These are phyloP conservation scores for Ophiocordyceps camponoti-leonardi DNA, from an alignment of 2,329 filamentous ascomycete species.

Conservation along the genomic window DNA sequence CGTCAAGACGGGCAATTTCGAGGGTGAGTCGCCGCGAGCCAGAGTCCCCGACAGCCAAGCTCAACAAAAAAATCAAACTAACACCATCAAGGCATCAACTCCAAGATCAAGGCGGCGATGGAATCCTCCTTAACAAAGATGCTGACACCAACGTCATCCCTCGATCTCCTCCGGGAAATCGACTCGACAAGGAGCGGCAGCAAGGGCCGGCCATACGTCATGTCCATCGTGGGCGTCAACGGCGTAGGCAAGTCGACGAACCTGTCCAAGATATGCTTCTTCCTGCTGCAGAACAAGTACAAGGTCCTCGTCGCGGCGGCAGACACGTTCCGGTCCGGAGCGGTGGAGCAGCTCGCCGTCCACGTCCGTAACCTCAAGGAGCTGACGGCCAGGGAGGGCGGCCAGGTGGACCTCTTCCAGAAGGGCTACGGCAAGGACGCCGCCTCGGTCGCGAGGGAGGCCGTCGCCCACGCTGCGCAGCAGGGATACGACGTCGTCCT, in stretches of 20 bases:
- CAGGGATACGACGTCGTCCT: constrained; percentile 81
- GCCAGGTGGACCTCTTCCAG: constrained; percentile 79
- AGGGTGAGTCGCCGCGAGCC: constrained; percentile 30
- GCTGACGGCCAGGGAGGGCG: constrained; percentile 67
- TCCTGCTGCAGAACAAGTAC: constrained; percentile 93
- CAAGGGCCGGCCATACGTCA: constrained; percentile 71
- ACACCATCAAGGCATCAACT: constrained; percentile 43
- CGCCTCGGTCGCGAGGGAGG: constrained; percentile 85
- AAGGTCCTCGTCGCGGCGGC: constrained; percentile 85
- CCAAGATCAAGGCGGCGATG: constrained; percentile 72
- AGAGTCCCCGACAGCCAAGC: background rate
- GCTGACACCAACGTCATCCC: constrained; percentile 82
- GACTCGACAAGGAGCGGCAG: constrained; percentile 51
- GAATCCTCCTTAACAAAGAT: constrained; percentile 88
- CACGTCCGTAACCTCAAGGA: constrained; percentile 90
- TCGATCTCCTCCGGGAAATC: constrained; percentile 90
- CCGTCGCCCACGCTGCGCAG: constrained; percentile 61
- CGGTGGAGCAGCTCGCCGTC: constrained; percentile 90
- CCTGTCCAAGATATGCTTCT: constrained; percentile 94
- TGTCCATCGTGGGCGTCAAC: constrained; percentile 96
- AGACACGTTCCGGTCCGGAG: constrained; percentile 92
- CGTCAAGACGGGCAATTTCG: constrained; percentile 82
- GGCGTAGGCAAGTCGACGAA: constrained; percentile 98
- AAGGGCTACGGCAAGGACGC: constrained; percentile 97
- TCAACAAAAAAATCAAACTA: background rate